phyloP scores from a whole-genome alignment of 306 rosid genomes.

The Amphicarpaea edgeworthii region DNA sequence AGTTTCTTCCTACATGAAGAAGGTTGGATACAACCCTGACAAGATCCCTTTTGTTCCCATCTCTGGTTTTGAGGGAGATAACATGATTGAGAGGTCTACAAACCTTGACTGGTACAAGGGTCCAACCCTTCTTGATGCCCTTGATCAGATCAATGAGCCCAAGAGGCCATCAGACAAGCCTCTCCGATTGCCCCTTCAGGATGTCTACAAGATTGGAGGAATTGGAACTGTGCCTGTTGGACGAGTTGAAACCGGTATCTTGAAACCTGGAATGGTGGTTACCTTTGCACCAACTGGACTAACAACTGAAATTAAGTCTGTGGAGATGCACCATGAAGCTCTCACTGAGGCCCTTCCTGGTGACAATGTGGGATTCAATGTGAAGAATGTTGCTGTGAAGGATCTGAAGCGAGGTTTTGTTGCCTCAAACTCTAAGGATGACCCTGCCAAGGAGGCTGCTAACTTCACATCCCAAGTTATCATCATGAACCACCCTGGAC shows the following conservation, averaged over 20 bases:
- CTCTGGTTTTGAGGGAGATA: constrained; percentile 94
- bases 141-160: constrained; percentile 76
- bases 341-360: constrained; percentile 88
- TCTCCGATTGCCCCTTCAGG: constrained; percentile 91
- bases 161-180: constrained; percentile 97
- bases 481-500: constrained; percentile 98
- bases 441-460: constrained; percentile 94
- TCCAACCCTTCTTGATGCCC: constrained; percentile 95
- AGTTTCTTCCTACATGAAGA: constrained; percentile 89
- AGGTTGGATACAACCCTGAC: constrained; percentile 92
- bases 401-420: constrained; percentile 94
- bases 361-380: constrained; percentile 92
- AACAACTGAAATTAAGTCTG: constrained; percentile 88
- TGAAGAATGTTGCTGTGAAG: constrained; percentile 93
- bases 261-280: constrained; percentile 80
- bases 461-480: constrained; percentile 86
- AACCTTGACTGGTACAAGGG: constrained; percentile 99
- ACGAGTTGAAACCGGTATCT: constrained; percentile 83
- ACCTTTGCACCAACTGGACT: constrained; percentile 81
- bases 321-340: constrained; percentile 93
- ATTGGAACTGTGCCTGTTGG: constrained; percentile 97
- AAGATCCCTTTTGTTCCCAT: constrained; percentile 86
- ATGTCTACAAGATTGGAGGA: constrained; percentile 96
- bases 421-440: constrained; percentile 92
- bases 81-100: constrained; percentile 90